phyloP scores from a whole-genome alignment of 148 eudicot species.

The Suaeda aralocaspica region DNA sequence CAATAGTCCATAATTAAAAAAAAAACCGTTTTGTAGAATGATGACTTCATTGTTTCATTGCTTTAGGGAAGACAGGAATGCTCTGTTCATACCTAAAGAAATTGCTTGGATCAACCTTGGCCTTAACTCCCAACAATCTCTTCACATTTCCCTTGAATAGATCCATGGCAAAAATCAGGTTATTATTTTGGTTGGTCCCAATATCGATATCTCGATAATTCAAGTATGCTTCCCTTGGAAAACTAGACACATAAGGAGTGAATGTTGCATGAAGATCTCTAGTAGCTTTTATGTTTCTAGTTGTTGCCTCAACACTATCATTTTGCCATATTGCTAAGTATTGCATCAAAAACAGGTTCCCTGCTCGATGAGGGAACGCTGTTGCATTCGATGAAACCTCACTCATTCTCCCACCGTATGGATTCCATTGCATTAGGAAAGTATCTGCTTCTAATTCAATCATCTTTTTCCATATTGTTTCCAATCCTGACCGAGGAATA shows the following conservation, averaged over 20 bases:
- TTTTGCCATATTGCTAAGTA: conserved; percentile 29
- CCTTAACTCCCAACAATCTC: conserved; percentile 32
- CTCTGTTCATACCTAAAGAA: conserved; percentile 36
- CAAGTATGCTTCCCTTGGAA: conserved; percentile 32
- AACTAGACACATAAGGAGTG: conserved; percentile 27
- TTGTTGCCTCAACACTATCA: not conserved
- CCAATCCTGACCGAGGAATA: conserved; percentile 27
- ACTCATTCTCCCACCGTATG: conserved; percentile 37
- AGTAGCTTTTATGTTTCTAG: conserved; percentile 14
- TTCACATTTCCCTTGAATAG: conserved; percentile 33
- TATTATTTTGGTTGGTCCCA: conserved; percentile 24
- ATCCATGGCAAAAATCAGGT: conserved; percentile 26
- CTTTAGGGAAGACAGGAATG: conserved; percentile 22
- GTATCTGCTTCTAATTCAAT: conserved; percentile 11
- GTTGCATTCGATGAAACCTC: conserved; percentile 29
- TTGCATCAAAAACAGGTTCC: conserved; percentile 30
- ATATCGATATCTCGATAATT: conserved; percentile 36
- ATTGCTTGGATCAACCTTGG: conserved; percentile 35
- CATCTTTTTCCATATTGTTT: conserved; percentile 32
- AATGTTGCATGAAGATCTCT: conserved; percentile 26
- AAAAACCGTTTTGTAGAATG: no score
- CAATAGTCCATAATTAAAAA: no score
- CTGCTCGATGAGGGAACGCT: conserved; percentile 37
- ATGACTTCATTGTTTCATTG: no score
- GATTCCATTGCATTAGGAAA: conserved; percentile 29